Percentiles rank a stretch among this genome's conserved stretches.
Evolutionary conservation across 306 rosid genomes (phyloP).

Genomic region (Trifolium pratense): DNA sequence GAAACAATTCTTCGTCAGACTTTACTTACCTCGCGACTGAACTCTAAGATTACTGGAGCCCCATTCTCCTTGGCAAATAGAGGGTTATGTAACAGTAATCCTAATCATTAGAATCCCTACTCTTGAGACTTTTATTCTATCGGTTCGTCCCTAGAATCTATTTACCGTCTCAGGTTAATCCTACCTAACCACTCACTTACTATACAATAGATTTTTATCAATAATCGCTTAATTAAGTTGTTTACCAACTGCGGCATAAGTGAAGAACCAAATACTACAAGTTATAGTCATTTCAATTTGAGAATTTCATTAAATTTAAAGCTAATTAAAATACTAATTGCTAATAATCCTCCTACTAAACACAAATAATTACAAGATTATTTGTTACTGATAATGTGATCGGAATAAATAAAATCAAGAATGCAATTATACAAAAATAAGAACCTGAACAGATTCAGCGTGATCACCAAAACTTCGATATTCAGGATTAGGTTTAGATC

Average conservation of each 20-base stretch:
- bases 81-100: too few species aligned
- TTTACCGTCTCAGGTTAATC: too few species aligned
- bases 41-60: too few species aligned
- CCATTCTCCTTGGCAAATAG: neutral
- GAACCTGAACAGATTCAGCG: slow-evolving; percentile 88
- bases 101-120: too few species aligned
- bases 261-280: neutral
- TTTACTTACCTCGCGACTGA: too few species aligned
- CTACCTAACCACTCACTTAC: too few species aligned
- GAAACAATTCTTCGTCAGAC: too few species aligned
- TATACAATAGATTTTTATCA: neutral
- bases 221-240: neutral
- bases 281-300: neutral
- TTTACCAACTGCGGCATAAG: neutral
- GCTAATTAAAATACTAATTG: neutral
- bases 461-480: slow-evolving; percentile 84
- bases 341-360: slow-evolving; percentile 18
- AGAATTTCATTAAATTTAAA: neutral
- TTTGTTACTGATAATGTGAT: too few species aligned
- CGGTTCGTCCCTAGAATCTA: too few species aligned
- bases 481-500: slow-evolving; percentile 81
- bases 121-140: too few species aligned
- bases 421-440: slow-evolving; percentile 8
- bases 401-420: neutral
- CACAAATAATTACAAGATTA: neutral